Evolutionary conservation across 768 basidiomycete species (phyloP), one percentile per base, ranked within the genome.

Genomic region (Antrodiella citrinella): DNA sequence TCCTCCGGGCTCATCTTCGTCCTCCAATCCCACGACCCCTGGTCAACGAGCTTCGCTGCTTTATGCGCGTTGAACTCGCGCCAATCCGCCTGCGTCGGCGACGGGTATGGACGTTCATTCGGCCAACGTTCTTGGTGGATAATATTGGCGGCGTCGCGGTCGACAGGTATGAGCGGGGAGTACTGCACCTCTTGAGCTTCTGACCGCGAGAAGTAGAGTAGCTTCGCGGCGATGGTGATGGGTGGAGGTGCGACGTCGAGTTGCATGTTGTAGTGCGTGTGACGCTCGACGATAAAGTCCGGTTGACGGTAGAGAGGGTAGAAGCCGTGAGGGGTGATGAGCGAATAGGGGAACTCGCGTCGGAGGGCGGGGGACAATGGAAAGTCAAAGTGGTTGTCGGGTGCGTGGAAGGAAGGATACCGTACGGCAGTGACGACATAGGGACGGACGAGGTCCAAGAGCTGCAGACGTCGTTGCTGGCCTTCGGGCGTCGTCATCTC

Each of bases 61-160:
- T 62, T 60, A 57, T 71, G 59, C 10, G 66, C 62, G 54, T 84
- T 84, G 55, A 81, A 63, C 55, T 84, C 81, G 13, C 65, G 59
- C 19, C 86, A 67, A 63, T 88, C 85, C 24, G 73, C 81, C 50
- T 75, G 74, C 0, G 81, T 84, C 0, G 76, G 76, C 59, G 53
- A 11, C 56, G 26, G 57, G 55, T 13, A 38, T 51, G 19, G 51
- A 4, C 12, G 25, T 18, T 20, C 35, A 3, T 49, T 56, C 30
- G 30, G 30, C 7, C 15, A 35, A n/a, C 59, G 49, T 0, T 43
- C 7, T 5, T 7, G 23, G 26, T 64, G 48, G 4, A 54, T 40
- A 1, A 65, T 68, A 2, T 68, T 60, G 1, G 51, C 67, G 4
- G 69, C 59, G 3, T 55, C 59, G 35, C 66, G 65, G 19, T 67